phyloP scores from a whole-genome alignment of 2,329 filamentous ascomycete genomes.

The Talaromyces sp. region DNA sequence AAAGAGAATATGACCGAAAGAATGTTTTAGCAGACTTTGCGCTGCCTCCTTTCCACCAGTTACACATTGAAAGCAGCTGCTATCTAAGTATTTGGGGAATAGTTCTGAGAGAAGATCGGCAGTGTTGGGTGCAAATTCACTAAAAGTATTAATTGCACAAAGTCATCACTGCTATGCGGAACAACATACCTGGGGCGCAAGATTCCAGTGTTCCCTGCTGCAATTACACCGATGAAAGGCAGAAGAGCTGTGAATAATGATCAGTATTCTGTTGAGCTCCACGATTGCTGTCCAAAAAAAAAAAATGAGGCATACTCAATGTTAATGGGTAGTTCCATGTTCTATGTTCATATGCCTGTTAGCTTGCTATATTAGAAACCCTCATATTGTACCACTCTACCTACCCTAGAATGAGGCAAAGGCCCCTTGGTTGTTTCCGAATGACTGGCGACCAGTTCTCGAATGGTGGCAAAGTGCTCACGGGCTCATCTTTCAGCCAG shows the following conservation, averaged over 20 bases:
- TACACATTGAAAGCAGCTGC: constrained; percentile 2
- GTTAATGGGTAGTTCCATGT: constrained; percentile 9
- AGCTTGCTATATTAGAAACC: not conserved
- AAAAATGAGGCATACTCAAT: not conserved
- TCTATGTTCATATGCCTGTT: not conserved
- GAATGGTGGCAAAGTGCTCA: constrained; percentile 6
- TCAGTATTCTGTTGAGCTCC: not conserved
- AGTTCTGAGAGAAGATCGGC: constrained; percentile 4
- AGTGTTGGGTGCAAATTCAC: constrained; percentile 6
- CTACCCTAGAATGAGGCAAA: constrained; percentile 4
- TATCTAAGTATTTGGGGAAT: constrained; percentile 6
- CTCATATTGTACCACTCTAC: not conserved
- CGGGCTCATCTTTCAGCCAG: constrained; percentile 6
- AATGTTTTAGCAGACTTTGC: not conserved
- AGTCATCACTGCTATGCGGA: not conserved
- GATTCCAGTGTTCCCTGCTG: constrained; percentile 5
- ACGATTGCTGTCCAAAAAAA: not conserved
- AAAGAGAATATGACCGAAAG: constrained; percentile 6
- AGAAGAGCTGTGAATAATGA: not conserved
- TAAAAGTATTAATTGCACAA: not conserved
- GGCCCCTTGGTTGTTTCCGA: constrained; percentile 4
- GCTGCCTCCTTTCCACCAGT: constrained; percentile 5
- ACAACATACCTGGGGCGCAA: constrained; percentile 5
- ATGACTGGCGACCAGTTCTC: constrained; percentile 8
- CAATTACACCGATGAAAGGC: constrained; percentile 3